Conservation (phyloP, 306 rosid genomes). For the Pachyrhizus erosus region DNA sequence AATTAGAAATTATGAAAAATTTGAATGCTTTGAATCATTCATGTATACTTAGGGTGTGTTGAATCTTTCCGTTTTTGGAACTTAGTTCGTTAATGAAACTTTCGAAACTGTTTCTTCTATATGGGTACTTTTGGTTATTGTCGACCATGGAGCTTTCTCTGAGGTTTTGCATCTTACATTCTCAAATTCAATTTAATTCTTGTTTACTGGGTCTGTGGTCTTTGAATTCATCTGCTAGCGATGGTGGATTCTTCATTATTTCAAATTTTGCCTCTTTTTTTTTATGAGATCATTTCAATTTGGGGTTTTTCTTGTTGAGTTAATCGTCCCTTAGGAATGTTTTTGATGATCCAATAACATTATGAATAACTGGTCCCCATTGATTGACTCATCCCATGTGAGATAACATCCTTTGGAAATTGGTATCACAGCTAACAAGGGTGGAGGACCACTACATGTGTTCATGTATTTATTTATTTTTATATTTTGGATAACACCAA, state of each 20-base stretch:
- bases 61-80: not conserved
- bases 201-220: not conserved
- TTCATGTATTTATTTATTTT: not conserved
- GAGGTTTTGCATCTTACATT: not conserved
- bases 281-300: not conserved
- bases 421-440: not conserved
- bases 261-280: not conserved
- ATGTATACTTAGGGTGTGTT: not conserved
- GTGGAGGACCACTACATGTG: conserved; percentile 11
- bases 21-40: not conserved
- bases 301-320: not conserved
- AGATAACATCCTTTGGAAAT: not conserved
- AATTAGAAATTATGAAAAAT: not conserved
- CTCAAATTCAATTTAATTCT: not conserved
- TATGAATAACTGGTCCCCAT: not conserved
- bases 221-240: not conserved
- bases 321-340: not conserved
- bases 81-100: not conserved
- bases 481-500: not conserved
- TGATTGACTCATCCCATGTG: conserved; percentile 28
- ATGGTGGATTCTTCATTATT: conserved; percentile 1
- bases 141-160: not conserved
- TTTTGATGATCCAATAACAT: not conserved
- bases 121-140: not conserved
- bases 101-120: not conserved